These are phyloP conservation scores for Chamaecrista fasciculata DNA, from an alignment of 306 rosid species.

Conservation along the genomic window DNA sequence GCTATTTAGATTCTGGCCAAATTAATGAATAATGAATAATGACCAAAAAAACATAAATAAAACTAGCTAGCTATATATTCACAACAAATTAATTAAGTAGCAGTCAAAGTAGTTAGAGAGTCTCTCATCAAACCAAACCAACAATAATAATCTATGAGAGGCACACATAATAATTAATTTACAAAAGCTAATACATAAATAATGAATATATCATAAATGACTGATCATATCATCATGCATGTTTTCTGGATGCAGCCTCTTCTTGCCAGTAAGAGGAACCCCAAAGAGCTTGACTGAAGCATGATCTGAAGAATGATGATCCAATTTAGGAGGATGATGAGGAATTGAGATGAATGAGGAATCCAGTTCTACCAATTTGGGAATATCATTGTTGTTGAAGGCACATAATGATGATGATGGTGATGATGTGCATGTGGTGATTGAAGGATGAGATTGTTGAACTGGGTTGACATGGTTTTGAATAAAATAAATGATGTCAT, in stretches of 20 bases:
- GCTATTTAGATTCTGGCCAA: too few species aligned
- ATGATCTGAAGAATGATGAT: neutral
- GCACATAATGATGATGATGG: too few species aligned
- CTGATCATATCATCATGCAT: too few species aligned
- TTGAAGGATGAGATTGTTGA: neutral
- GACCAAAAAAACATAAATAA: neutral
- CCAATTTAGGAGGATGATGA: neutral
- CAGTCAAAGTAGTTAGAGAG: neutral
- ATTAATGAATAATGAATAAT: neutral
- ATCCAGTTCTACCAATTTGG: slow-evolving; percentile 50
- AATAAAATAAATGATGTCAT: slow-evolving; percentile 69
- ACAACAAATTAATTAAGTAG: neutral
- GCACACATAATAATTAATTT: neutral
- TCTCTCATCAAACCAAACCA: neutral
- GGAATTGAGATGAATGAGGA: slow-evolving; percentile 12
- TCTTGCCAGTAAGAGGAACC: slow-evolving; percentile 56
- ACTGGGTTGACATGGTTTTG: slow-evolving; percentile 72
- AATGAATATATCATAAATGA: too few species aligned
- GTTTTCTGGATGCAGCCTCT: slow-evolving; percentile 51
- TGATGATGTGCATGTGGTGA: too few species aligned
- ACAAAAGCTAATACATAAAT: neutral
- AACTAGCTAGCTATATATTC: neutral
- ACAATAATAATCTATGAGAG: neutral
- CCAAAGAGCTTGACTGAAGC: slow-evolving; percentile 57
- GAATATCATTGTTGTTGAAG: slow-evolving; percentile 1